Conservation (phyloP, 495 filamentous ascomycete genomes). For the Tuber melanosporum region DNA sequence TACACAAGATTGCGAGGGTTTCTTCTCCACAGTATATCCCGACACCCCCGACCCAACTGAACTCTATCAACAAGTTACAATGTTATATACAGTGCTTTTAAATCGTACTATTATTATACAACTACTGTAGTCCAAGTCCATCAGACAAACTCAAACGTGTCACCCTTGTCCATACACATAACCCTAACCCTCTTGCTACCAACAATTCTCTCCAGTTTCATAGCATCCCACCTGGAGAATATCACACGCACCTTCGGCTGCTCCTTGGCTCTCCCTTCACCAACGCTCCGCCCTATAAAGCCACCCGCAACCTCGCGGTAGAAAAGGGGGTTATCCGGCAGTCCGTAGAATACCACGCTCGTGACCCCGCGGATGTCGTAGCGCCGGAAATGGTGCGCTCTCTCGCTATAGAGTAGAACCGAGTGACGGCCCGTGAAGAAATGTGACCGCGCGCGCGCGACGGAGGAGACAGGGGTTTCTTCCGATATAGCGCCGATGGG, state of each 20-base stretch:
- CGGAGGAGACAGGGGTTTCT: conserved; percentile 68
- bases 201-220: conserved; percentile 84
- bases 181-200: conserved; percentile 70
- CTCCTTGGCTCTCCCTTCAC: conserved; percentile 48
- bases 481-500: conserved; percentile 84
- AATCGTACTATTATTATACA: not conserved
- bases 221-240: conserved; percentile 81
- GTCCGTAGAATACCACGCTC: conserved; percentile 72
- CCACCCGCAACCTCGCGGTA: conserved; percentile 81
- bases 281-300: conserved; percentile 54
- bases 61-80: not conserved
- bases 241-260: conserved; percentile 55
- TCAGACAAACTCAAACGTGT: conserved; percentile 81
- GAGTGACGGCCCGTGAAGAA: conserved; percentile 76
- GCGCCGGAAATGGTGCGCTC: conserved; percentile 87
- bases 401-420: conserved; percentile 82
- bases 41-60: not conserved
- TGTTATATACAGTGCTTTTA: conserved; percentile 1
- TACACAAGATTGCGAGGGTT: not conserved
- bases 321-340: conserved; percentile 83
- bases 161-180: conserved; percentile 67
- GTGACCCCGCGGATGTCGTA: conserved; percentile 73
- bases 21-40: not conserved
- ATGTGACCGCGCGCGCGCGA: conserved; percentile 75
- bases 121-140: conserved; percentile 5